Conservation (phyloP, 2,329 filamentous ascomycete species). For the Thielaviopsis ethacetica region DNA sequence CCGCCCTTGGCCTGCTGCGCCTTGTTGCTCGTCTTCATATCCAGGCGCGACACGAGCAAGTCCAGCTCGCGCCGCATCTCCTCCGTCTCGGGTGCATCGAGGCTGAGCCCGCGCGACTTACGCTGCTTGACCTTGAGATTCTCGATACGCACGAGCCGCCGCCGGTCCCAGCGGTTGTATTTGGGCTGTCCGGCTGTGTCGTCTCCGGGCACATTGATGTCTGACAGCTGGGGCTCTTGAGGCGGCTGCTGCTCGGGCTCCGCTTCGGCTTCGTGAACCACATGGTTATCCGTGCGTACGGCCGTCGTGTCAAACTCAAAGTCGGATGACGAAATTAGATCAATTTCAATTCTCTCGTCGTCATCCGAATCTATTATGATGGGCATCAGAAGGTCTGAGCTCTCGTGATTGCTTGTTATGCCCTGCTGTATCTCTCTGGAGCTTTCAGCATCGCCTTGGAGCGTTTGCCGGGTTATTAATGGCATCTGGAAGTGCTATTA, state of each 20-base stretch:
- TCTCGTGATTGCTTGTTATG: neutral
- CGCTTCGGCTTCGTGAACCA: neutral
- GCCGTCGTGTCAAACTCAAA: neutral
- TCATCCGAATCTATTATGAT: neutral
- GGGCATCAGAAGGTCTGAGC: neutral
- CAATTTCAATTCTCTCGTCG: neutral
- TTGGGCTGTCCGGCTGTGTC: neutral
- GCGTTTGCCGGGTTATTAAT: neutral
- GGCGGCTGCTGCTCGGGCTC: neutral
- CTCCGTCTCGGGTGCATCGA: neutral
- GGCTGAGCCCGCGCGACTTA: neutral
- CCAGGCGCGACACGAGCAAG: neutral
- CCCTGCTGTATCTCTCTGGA: neutral
- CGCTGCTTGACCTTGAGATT: neutral
- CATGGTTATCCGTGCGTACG: neutral
- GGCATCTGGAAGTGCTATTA: neutral
- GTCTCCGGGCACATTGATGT: neutral
- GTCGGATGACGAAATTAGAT: neutral
- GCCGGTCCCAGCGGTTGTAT: neutral
- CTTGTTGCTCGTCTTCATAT: neutral
- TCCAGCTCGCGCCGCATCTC: neutral
- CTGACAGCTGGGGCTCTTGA: neutral
- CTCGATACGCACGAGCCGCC: neutral
- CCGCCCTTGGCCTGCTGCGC: neutral
- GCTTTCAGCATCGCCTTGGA: neutral